Evolutionary conservation across 2,329 filamentous ascomycete genomes (phyloP).

Genomic region (Zymoseptoria brevis): DNA sequence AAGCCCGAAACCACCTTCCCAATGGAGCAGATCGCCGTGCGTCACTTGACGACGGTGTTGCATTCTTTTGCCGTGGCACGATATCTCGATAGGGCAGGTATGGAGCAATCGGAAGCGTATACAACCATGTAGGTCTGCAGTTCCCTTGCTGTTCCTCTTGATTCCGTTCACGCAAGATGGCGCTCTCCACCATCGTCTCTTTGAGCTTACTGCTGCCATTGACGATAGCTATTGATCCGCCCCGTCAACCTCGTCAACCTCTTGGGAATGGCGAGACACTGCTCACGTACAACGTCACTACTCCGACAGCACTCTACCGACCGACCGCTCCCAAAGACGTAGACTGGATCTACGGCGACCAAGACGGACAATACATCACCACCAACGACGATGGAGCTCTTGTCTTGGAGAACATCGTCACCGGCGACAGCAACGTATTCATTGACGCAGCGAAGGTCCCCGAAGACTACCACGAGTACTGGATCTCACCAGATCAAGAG

Average conservation of each 20-base stretch:
- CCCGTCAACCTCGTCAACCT: conserved; percentile 12
- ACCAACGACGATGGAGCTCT: conserved; percentile 45
- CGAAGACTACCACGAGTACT: conserved; percentile 48
- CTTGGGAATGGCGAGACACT: conserved; percentile 10
- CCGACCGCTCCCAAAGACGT: conserved; percentile 5
- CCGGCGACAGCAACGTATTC: conserved; percentile 49
- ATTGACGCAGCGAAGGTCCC: conserved; percentile 52
- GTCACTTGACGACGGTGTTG: neutral
- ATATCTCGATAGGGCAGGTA: neutral
- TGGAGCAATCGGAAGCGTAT: neutral
- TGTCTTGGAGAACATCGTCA: conserved; percentile 54
- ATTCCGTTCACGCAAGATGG: neutral
- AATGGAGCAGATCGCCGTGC: neutral
- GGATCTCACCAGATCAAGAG: conserved; percentile 52
- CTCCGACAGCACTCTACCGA: conserved; percentile 8
- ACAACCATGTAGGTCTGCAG: neutral
- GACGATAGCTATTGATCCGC: conserved; percentile 11
- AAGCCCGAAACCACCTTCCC: neutral
- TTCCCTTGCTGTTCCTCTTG: neutral
- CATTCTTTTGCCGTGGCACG: neutral
- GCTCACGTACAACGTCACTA: conserved; percentile 15
- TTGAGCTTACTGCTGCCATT: conserved; percentile 6
- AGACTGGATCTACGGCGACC: conserved; percentile 51
- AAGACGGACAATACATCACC: conserved; percentile 56
- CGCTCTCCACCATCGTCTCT: conserved; percentile 4